These are phyloP conservation scores for Malassezia nana DNA, from an alignment of 1,284 basidiomycete species.

Conservation along the genomic window DNA sequence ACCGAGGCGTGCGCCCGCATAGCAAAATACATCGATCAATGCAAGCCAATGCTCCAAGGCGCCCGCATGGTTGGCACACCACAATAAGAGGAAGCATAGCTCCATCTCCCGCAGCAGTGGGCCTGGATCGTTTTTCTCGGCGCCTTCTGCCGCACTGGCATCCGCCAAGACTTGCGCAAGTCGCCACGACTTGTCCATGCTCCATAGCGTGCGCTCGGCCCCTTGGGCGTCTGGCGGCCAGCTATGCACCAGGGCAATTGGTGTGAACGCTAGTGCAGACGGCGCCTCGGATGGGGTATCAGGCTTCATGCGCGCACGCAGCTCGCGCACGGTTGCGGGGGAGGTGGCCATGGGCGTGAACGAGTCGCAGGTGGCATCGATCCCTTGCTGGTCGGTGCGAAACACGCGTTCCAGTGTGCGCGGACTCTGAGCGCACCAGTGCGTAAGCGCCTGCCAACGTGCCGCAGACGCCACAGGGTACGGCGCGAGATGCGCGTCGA, in stretches of 20 bases:
- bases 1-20: slow-evolving; percentile 22
- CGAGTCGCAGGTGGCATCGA: slow-evolving; percentile 13
- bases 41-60: slow-evolving; percentile 27
- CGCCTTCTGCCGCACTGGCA: slow-evolving; percentile 10
- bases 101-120: slow-evolving; percentile 23
- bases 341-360: slow-evolving; percentile 9
- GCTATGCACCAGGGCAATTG: slow-evolving; percentile 29
- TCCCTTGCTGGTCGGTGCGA: neutral
- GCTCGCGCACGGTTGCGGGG: neutral
- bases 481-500: slow-evolving; percentile 9
- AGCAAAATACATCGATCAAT: slow-evolving; percentile 24
- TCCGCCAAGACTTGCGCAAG: slow-evolving; percentile 24
- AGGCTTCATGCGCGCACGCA: neutral
- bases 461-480: neutral
- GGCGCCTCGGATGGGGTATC: neutral
- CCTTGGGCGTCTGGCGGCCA: slow-evolving; percentile 35
- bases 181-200: slow-evolving; percentile 43
- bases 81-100: slow-evolving; percentile 26
- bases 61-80: slow-evolving; percentile 19
- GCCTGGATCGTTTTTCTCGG: neutral
- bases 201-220: slow-evolving; percentile 30
- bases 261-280: slow-evolving; percentile 19
- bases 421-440: neutral
- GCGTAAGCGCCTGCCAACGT: neutral
- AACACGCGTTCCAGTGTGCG: slow-evolving; percentile 8